Conservation (phyloP, 75 land plant genomes). For the Larix kaempferi region DNA sequence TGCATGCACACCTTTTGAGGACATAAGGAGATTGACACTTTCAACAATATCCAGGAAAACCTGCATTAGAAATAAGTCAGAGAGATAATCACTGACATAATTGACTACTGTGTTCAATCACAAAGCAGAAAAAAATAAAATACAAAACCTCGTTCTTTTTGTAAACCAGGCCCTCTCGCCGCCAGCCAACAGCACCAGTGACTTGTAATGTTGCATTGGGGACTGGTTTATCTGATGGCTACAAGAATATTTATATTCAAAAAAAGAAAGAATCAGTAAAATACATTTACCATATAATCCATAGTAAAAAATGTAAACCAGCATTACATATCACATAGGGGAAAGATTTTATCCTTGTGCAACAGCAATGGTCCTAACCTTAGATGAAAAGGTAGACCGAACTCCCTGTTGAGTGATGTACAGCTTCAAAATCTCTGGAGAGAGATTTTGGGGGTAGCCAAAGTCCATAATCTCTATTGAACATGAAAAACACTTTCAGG, state of each 20-base stretch:
- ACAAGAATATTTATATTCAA: neutral
- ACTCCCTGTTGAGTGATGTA: slow-evolving; percentile 44
- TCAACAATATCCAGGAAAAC: slow-evolving; percentile 98
- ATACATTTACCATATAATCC: neutral
- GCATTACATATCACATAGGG: neutral
- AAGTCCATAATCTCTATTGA: slow-evolving; percentile 43
- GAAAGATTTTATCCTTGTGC: neutral
- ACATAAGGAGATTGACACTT: slow-evolving; percentile 99
- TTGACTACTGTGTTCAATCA: neutral
- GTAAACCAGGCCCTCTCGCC: slow-evolving; percentile 47
- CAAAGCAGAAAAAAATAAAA: slow-evolving; percentile 8
- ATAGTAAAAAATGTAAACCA: neutral
- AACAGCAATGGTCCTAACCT: slow-evolving; percentile 8
- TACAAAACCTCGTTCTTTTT: slow-evolving; percentile 39
- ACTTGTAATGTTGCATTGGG: slow-evolving; percentile 44
- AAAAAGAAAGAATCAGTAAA: slow-evolving; percentile 2
- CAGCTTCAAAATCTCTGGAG: slow-evolving; percentile 40
- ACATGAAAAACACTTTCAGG: too few relatives aligned
- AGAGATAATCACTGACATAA: neutral
- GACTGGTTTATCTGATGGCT: slow-evolving; percentile 27
- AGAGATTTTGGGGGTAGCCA: slow-evolving; percentile 41
- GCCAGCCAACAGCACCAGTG: slow-evolving; percentile 44
- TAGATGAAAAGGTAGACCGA: slow-evolving; percentile 36
- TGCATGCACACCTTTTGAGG: slow-evolving; percentile 76
- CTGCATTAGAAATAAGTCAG: slow-evolving; percentile 28